A percentile compares a stretch with the other conserved stretches of the same genome.
phyloP scores from a whole-genome alignment of 2,329 filamentous ascomycete genomes.

The Thermothelomyces thermophilus region DNA sequence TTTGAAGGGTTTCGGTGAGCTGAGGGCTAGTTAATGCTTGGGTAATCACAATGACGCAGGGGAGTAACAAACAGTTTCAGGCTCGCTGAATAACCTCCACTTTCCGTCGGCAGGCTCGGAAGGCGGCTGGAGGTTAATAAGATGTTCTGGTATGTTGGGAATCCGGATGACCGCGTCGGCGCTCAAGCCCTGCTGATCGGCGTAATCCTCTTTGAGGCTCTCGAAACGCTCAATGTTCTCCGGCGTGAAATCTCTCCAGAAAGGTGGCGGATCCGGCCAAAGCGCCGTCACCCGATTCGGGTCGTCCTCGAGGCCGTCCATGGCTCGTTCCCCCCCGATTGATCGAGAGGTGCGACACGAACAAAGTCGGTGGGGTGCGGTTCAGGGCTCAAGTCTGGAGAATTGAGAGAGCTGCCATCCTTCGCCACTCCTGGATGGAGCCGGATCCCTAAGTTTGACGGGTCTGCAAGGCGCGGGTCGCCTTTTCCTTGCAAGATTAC shows the following conservation, averaged over 20 bases:
- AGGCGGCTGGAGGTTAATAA: constrained; percentile 76
- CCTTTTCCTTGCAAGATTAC: no score
- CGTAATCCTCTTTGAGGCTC: constrained; percentile 36
- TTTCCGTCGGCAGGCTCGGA: constrained; percentile 61
- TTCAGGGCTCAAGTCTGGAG: background rate
- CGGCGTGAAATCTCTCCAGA: constrained; percentile 81
- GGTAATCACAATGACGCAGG: background rate
- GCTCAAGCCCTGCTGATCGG: constrained; percentile 28
- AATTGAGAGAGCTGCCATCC: constrained; percentile 4
- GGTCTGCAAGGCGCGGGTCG: no score
- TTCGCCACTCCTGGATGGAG: background rate
- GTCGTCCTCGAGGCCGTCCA: constrained; percentile 30
- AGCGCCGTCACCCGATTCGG: constrained; percentile 47
- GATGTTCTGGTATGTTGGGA: constrained; percentile 57
- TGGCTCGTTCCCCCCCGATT: background rate
- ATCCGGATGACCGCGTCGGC: constrained; percentile 30
- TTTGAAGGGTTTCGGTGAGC: constrained; percentile 56
- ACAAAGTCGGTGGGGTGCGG: background rate
- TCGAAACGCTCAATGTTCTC: constrained; percentile 59
- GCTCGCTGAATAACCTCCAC: constrained; percentile 68
- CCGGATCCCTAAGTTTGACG: background rate
- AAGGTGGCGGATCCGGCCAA: constrained; percentile 81
- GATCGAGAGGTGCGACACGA: background rate
- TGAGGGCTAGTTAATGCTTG: constrained; percentile 24
- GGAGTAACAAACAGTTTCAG: constrained; percentile 44